Base-by-base conservation (phyloP, 257 asterid genomes). In the Nicotiana noctiflora region DNA sequence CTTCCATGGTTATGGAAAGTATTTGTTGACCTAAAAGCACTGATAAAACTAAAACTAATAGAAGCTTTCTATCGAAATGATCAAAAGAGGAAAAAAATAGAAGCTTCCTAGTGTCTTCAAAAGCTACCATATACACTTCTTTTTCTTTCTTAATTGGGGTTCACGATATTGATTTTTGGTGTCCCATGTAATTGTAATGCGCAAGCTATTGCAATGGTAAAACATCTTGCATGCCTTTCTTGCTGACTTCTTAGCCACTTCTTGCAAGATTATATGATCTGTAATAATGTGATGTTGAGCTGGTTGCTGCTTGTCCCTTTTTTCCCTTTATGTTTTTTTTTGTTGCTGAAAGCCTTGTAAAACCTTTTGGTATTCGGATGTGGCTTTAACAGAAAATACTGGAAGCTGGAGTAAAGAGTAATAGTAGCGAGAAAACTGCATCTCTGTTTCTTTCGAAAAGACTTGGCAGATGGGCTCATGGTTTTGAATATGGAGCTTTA, bases 351-450 rank as follows among this genome's bases (percentile, higher is more conserved):
- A 64, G 76, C 76, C 75, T 75, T 66, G 75, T 63, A 82, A 62
- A 32, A 77, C n/a, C 57, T 77, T 75, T 74, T 2, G 23, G 4
- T 74, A 23, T 74, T 23, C 52, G 62, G 62, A 25, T 49, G 83
- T 84, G 78, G 83, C 25, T 72, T 85, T 19, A 83, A 77, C 94
- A 96, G 98, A 89, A 90, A 86, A 87, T 90, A 77, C 80, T 96
- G 76, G 99, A 96, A 76, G 89, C 92, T 82, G 99, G 99, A 83
- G 97, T 86, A 75, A 94, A 88, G 85, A 96, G 83, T 85, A 88
- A 74, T 66, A 86, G 84, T 52, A 92, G 97, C 64, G 67, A 53
- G 80, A 96, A 89, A 87, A 92, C 89, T 59, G 98, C 99, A 25
- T 88, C 97, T 1, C 81, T 96, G 55, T 92, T 88, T 88, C 85